Base-by-base conservation (phyloP, 2,329 filamentous ascomycete genomes). In the Alternaria tenuissima region DNA sequence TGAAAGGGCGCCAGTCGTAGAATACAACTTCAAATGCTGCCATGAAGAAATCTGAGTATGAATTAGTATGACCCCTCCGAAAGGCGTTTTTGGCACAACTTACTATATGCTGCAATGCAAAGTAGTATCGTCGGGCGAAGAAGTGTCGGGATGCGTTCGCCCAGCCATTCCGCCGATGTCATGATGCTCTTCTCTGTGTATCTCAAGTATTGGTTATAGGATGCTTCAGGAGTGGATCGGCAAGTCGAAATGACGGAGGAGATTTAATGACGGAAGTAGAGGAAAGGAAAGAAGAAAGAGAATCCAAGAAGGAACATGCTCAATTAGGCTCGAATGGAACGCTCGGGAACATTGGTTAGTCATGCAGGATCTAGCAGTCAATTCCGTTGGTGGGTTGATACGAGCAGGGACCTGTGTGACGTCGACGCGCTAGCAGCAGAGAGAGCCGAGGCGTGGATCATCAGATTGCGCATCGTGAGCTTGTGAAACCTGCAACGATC, bases 1-100 rank as follows among this genome's bases (percentile, higher is more conserved):
- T 57, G 32, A 62, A 55, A 5, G 75, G 76, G 26, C 64, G 62
- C 55, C 59, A 70, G 11, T 76, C 70, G 22, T 74, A 14, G 41
- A 76, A 70, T 30, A 74, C 54, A 38, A 70, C 64, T 64, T 78
- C 71, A 32, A 78, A 51, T 16, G 76, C 61, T 6, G 75, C 78
- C 70, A 77, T 73, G 24, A 70, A 41, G 55, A 77, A 78, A 54
- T 78, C 77, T 78, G 48, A 20, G 8, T 9, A 4, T 7, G 3
- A 18, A 44, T 64, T 18, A 64, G 57, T 32, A 11, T n/a, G 8
- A 22, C 12, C 5, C 3, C 4, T 3, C n/a, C 14, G 2, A 4
- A 22, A 2, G n/a, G 14, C 20, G 14, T 14, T 1, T 20, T 7
- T 7, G 11, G 42, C 12, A 24, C 22, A 6, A 54, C 68, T 28